These are phyloP conservation scores for Pugionium dolabratum DNA, from an alignment of 345 rosid genomes.

Conservation along the genomic window DNA sequence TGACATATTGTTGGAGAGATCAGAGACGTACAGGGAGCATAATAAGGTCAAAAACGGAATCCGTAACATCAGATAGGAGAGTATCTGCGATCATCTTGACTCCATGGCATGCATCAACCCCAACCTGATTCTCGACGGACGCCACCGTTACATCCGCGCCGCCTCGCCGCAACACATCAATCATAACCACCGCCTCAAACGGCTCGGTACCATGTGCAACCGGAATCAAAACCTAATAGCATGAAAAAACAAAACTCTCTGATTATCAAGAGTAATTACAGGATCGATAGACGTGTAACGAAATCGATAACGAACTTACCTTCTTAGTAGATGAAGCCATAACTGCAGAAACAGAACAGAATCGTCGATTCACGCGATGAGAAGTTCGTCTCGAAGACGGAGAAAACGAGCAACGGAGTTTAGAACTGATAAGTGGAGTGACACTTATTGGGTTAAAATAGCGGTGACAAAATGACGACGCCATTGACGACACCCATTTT, in stretches of 20 bases:
- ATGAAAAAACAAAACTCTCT: neutral
- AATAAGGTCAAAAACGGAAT: conserved; percentile 65
- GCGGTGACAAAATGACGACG: conserved; percentile 34
- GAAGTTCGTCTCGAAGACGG: conserved; percentile 27
- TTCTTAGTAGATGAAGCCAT: conserved; percentile 64
- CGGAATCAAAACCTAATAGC: conserved; percentile 79
- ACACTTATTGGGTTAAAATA: conserved; percentile 21
- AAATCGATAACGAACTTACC: conserved; percentile 36
- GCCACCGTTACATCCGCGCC: conserved; percentile 86
- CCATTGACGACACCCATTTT: conserved; percentile 29
- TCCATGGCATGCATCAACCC: conserved; percentile 74
- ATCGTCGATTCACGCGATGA: conserved; percentile 35
- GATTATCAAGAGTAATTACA: conserved; percentile 14
- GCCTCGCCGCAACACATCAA: conserved; percentile 77
- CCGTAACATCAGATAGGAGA: conserved; percentile 55
- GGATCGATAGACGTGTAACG: conserved; percentile 22
- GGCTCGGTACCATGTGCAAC: conserved; percentile 93
- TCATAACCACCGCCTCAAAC: conserved; percentile 84
- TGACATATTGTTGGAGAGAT: conserved; percentile 20
- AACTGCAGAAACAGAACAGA: conserved; percentile 44
- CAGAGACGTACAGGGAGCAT: conserved; percentile 63
- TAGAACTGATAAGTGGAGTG: conserved; percentile 1
- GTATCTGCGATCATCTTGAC: conserved; percentile 78
- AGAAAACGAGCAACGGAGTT: conserved; percentile 16
- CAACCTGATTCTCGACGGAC: conserved; percentile 69